Base-by-base conservation (phyloP, 2,329 filamentous ascomycete species). In the Fragosphaeria purpurea region DNA sequence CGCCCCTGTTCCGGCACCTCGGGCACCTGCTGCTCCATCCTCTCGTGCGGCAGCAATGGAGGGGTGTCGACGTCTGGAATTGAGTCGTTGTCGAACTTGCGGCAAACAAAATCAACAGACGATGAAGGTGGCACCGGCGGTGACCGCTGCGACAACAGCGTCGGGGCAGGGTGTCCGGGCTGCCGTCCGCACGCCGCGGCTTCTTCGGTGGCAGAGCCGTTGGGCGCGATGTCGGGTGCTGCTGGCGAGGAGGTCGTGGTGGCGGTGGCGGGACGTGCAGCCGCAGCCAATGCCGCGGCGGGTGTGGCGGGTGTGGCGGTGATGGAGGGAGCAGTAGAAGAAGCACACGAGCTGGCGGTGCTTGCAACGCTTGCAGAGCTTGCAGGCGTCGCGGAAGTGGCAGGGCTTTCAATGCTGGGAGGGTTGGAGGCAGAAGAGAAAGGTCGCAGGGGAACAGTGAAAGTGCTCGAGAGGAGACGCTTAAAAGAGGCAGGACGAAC, bases 401-500 rank as follows among this genome's bases (percentile, higher is more conserved):
- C 62, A 66, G 64, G 64, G 45, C 4, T 47, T 44, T 53, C 45
- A 52, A 46, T 48, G 47, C 41, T 50, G 34, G 50, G 31, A 38
- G 46, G 32, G 40, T 44, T 50, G 22, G 59, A 51, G 43, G 55
- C 48, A 45, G 56, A 50, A 42, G 61, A 62, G 53, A 62, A 59
- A 55, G 60, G 60, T 60, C 65, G 60, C 58, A 65, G 64, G 61
- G 63, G 61, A 63, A 67, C 60, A 62, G 63, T 62, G 60, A 65
- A 67, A 53, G 62, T 62, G 59, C 65, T 61, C 60, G 64, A 67
- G 59, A 66, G 65, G 61, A 67, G 68, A 66, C 66, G 65, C 59
- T 73, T 70, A 77, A 79, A 77, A 82, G 83, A 81, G 75, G 79
- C 81, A 77, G 80, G 79, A 96, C 93, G 84, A 95, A 98, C 93